Percentiles rank a stretch among this genome's conserved stretches.
Evolutionary conservation across 371 early-diverging fungal species (phyloP).

Genomic region (Amoeboaphelidium protococcarum): DNA sequence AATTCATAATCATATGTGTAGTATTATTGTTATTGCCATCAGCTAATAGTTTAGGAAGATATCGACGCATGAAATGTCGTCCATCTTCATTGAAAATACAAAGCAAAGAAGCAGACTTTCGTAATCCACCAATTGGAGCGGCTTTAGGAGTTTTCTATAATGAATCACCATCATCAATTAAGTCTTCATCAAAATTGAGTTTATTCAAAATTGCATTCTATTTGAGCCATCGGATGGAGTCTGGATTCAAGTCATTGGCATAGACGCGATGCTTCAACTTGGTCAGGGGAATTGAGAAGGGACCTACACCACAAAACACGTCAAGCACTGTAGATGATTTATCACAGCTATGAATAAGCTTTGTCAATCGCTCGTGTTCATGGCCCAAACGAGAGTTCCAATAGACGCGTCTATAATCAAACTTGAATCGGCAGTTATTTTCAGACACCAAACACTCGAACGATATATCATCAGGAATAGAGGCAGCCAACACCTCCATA

Average conservation of each 20-base stretch:
- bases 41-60: conserved; percentile 15
- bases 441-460: conserved; percentile 71
- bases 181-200: conserved; percentile 12
- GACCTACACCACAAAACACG: conserved; percentile 95
- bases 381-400: conserved; percentile 96
- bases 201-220: conserved; percentile 63
- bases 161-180: too few species aligned
- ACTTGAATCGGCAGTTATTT: conserved; percentile 60
- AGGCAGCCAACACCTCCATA: conserved; percentile 90
- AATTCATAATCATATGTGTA: conserved; percentile 86
- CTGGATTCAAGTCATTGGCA: conserved; percentile 95
- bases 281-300: conserved; percentile 89
- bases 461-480: conserved; percentile 57
- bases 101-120: conserved; percentile 8
- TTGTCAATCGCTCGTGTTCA: conserved; percentile 82
- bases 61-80: conserved; percentile 52
- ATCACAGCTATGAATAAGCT: conserved; percentile 50
- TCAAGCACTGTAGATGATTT: conserved; percentile 62
- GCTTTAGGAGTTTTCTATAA: too few species aligned
- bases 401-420: conserved; percentile 93
- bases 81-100: conserved; percentile 65
- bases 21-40: neutral
- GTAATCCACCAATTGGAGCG: neutral
- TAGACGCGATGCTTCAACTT: conserved; percentile 53
- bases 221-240: conserved; percentile 44